Conservation (phyloP, 345 rosid genomes). For the Brassica cretica region DNA sequence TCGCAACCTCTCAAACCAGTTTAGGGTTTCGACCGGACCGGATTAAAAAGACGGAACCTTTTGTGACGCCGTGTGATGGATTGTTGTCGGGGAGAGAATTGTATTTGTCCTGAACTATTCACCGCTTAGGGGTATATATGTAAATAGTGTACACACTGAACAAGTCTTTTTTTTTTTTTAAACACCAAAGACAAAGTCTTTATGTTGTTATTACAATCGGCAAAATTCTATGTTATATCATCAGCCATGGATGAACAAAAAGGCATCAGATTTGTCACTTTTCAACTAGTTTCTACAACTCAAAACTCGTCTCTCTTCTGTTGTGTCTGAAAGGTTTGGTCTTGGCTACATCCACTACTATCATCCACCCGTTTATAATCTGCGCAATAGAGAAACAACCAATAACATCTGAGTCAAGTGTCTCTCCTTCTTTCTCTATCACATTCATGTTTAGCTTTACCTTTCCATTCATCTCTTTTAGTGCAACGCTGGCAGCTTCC, state of each 20-base stretch:
- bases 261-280: conserved; percentile 5
- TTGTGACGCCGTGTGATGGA: background rate
- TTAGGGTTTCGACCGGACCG: conserved; percentile 13
- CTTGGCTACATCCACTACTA: conserved; percentile 91
- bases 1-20: background rate
- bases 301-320: conserved; percentile 23
- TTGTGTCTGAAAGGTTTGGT: conserved; percentile 49
- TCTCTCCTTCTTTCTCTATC: background rate
- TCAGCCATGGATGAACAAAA: conserved; percentile 1
- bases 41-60: background rate
- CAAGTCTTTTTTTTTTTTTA: background rate
- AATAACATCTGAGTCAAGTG: conserved; percentile 19
- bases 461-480: conserved; percentile 96
- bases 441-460: conserved; percentile 38
- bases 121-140: background rate
- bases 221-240: background rate
- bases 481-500: conserved; percentile 85
- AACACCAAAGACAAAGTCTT: too few species aligned
- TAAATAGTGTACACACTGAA: too few species aligned
- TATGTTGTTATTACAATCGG: too few species aligned
- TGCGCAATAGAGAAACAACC: conserved; percentile 33
- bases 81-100: conserved; percentile 9
- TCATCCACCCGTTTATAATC: conserved; percentile 99
- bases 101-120: background rate
- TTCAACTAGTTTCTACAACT: conserved; percentile 9